A percentile compares a stretch with the other conserved stretches of the same genome.
Evolutionary conservation across 192 early-diverging fungal species (phyloP).

Genomic region (Chytriomyces sp.): DNA sequence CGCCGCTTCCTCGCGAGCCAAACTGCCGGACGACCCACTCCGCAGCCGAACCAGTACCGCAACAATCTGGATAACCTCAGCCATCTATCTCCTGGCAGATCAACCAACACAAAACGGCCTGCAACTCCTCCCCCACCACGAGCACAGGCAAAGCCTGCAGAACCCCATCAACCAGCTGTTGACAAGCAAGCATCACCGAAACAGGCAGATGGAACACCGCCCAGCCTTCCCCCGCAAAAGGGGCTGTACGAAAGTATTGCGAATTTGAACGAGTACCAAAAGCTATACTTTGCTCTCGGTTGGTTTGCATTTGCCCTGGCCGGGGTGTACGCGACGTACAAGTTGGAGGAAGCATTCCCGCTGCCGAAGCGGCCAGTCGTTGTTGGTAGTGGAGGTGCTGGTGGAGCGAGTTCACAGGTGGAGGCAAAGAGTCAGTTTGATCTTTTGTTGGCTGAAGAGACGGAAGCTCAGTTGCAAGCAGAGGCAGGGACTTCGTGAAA

Average conservation of each 20-base stretch:
- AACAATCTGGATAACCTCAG: too few species aligned
- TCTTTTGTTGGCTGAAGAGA: conserved; percentile 19
- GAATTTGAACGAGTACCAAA: conserved; percentile 15
- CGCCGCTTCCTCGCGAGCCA: too few species aligned
- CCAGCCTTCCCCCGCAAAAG: not conserved
- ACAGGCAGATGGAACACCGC: not conserved
- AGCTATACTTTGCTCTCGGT: conserved; percentile 23
- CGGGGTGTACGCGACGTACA: conserved; percentile 7
- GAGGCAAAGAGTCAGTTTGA: conserved; percentile 5
- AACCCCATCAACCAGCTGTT: too few species aligned
- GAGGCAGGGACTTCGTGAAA: not conserved
- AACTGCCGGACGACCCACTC: too few species aligned
- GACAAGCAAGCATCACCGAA: too few species aligned
- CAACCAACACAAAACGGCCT: too few species aligned
- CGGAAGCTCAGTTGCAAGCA: conserved; percentile 7
- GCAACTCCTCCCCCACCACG: too few species aligned
- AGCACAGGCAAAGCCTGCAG: too few species aligned
- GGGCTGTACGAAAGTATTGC: conserved; percentile 2
- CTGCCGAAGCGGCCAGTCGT: conserved; percentile 16
- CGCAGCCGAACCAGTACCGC: too few species aligned
- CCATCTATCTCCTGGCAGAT: too few species aligned
- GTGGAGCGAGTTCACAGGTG: not conserved
- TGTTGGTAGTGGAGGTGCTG: not conserved
- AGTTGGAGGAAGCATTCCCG: conserved; percentile 18
- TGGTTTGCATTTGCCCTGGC: conserved; percentile 1